Evolutionary conservation across 73 alveolate species (phyloP), one percentile per base, ranked within the genome.

Genomic region (Durusdinium trenchii): DNA sequence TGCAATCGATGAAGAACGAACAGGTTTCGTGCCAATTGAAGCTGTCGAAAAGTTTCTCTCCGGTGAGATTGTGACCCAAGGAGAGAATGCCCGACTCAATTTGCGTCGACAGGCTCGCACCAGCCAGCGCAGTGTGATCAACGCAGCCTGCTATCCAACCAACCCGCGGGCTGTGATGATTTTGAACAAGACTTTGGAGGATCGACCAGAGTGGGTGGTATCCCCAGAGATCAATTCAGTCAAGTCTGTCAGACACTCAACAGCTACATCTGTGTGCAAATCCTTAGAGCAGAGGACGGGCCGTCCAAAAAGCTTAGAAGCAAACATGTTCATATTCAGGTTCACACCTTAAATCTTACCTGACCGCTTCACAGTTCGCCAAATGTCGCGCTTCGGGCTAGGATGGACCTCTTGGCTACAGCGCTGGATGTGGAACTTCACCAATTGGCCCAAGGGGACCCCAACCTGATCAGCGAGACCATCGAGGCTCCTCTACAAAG

Each of bases 1-100:
- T 36, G 98, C 98, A 45, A 91, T 91, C 82, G 98, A 91, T 54
- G 32, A 75, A 3, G 60, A 47, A n/a, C 60, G 57, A 60, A 91
- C 89, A 1, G 89, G 85, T 35, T 91, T 50, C 46, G 98, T 91
- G 54, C 98, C 95, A 43, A 86, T 86, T 14, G 95, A 86, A 54
- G 95, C 95, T 30, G 95, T 86, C 40, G 95, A 89, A 71, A 85
- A 64, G 96, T 89, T 89, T 48, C 96, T 89, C 67, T 89, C 96
- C 14, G 96, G 96, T 32, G 95, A 86, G 67, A 86, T 86, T 82
- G 82, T 62, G 71, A 89, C 86, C 40, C 96, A 89, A 9, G 95
- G 95, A 12, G 95, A 86, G 81, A 36, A 52, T 26, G 82, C 82
- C 3, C 52, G 95, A 10, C 67, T 60, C 79, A 54, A 86, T 14